phyloP scores from a whole-genome alignment of 2,329 filamentous ascomycete genomes.

The Tolypocladium amazonense region DNA sequence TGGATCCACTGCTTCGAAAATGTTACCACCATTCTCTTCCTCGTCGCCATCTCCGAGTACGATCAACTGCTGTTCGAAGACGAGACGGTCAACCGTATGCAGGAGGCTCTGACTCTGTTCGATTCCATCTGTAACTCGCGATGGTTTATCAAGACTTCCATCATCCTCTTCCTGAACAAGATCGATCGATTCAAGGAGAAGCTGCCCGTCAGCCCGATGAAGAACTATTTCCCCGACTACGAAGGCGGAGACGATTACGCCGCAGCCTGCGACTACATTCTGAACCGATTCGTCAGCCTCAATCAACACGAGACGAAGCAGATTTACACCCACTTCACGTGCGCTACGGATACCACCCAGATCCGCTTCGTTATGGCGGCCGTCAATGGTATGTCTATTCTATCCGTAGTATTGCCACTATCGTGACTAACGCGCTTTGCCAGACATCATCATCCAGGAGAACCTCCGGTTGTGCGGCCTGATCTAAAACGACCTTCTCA shows the following conservation, averaged over 20 bases:
- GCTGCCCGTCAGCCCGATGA: conserved; percentile 71
- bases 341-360: conserved; percentile 96
- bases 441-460: conserved; percentile 99
- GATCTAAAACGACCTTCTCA: conserved; percentile 57
- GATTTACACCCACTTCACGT: conserved; percentile 99
- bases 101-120: conserved; percentile 77
- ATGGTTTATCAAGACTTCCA: conserved; percentile 85
- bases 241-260: conserved; percentile 94
- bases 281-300: conserved; percentile 95
- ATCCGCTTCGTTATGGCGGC: conserved; percentile 99
- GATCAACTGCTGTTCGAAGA: conserved; percentile 94
- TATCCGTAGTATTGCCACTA: neutral
- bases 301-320: conserved; percentile 99
- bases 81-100: conserved; percentile 92
- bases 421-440: conserved; percentile 27
- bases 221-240: conserved; percentile 82
- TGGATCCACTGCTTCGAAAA: conserved; percentile 99
- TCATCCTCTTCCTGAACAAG: conserved; percentile 85
- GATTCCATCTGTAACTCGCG: conserved; percentile 81
- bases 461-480: conserved; percentile 94
- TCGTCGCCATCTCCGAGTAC: conserved; percentile 95
- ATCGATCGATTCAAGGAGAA: conserved; percentile 86
- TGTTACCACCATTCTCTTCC: conserved; percentile 90
- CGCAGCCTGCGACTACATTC: conserved; percentile 94
- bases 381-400: conserved; percentile 69